Evolutionary conservation across 306 rosid genomes (phyloP), one percentile per base, ranked within the genome.

Genomic region (Vigna reflexopilosa): DNA sequence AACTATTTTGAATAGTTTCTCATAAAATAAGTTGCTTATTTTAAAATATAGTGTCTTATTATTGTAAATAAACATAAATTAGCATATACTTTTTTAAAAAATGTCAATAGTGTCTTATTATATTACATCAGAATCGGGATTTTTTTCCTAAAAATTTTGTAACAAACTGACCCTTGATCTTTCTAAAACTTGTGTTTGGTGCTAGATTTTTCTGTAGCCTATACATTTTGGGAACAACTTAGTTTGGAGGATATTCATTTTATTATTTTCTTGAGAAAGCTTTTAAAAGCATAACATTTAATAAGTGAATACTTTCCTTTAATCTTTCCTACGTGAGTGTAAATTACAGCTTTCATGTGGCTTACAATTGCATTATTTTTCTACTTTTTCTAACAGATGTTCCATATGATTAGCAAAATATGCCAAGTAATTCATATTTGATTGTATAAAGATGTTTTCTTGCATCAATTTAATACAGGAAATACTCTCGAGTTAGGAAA

Each of bases 401-500:
- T 44, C 49, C 36, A 34, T 68, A 15, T 76, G 70, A 57, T 50
- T 63, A 70, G 56, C 67, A 61, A 47, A 59, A 24, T 50, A 9
- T 55, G 2, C 22, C 9, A 28, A 67, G 24, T 70, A 72, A 56
- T 26, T 13, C 58, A 48, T 80, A 49, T 68, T 68, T 9, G 67
- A 69, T 49, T 11, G 15, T 61, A 19, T 67, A 36, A 59, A 42
- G 19, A 44, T 66, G n/a, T 77, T 70, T 62, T 65, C 32, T 52
- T 68, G 74, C 38, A 42, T 20, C 42, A 55, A 20, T 44, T 51
- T 57, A 72, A 81, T 77, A 38, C 84, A 95, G 98, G 88, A 92
- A 86, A 79, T 95, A 92, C 77, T 86, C 93, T 71, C 70, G 81
- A 73, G 98, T 92, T 73, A 83, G 77, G 80, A 89, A 84, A 83